Conservation (phyloP, 2,329 filamentous ascomycete species). For the Neonectria faginata region DNA sequence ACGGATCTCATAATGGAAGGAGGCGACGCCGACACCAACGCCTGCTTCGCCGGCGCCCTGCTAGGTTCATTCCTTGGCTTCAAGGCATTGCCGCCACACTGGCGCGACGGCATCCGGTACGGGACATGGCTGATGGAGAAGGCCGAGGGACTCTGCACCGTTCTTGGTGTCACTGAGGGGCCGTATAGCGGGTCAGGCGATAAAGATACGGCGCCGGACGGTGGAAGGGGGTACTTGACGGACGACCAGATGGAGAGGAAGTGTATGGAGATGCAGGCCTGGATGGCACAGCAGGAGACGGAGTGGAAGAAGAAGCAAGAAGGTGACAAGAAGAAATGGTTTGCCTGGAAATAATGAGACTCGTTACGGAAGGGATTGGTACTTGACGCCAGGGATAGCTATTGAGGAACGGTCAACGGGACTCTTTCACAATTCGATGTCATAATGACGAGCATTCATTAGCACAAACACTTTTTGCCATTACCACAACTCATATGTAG, state of each 20-base stretch:
- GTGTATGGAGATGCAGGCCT: constrained; percentile 49
- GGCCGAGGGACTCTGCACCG: constrained; percentile 54
- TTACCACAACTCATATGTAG: too few species aligned
- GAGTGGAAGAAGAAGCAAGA: constrained; percentile 44
- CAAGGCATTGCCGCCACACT: constrained; percentile 58
- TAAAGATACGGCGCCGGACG: constrained; percentile 55
- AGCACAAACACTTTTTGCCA: neutral
- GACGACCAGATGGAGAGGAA: constrained; percentile 53
- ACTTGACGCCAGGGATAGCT: neutral
- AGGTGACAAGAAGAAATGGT: constrained; percentile 41
- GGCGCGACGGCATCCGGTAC: constrained; percentile 60
- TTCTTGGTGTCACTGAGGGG: constrained; percentile 52
- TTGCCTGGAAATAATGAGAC: constrained; percentile 35
- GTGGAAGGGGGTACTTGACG: constrained; percentile 53
- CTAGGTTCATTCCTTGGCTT: constrained; percentile 62
- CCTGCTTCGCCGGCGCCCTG: constrained; percentile 63
- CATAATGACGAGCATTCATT: neutral
- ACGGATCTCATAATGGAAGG: constrained; percentile 63
- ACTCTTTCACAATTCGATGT: neutral
- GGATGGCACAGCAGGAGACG: constrained; percentile 46
- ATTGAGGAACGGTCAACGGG: neutral
- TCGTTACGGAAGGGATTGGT: neutral
- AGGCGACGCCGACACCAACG: constrained; percentile 67
- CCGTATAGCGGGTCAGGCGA: constrained; percentile 52
- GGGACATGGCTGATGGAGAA: constrained; percentile 60